Conservation (phyloP, 306 rosid species). For the Vicia sativa region DNA sequence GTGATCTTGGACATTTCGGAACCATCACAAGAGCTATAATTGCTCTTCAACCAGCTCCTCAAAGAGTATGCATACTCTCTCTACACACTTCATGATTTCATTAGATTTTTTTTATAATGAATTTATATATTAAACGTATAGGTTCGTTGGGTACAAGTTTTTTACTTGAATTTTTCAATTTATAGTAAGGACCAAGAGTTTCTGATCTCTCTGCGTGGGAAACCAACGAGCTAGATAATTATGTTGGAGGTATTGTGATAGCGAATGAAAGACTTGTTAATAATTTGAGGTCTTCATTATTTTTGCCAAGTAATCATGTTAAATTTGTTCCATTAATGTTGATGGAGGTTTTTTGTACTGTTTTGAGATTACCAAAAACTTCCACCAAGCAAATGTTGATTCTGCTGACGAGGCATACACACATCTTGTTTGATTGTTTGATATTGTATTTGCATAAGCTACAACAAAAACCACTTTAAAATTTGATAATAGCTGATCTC, state of each 20-base stretch:
- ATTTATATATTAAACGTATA: constrained; percentile 9
- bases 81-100: too few species aligned
- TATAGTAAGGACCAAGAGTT: constrained; percentile 80
- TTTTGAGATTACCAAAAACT: too few species aligned
- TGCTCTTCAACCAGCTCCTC: constrained; percentile 86
- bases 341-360: too few species aligned
- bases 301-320: constrained; percentile 47
- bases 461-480: too few species aligned
- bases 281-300: constrained; percentile 31
- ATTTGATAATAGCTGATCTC: too few species aligned
- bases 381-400: constrained; percentile 51
- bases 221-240: constrained; percentile 54
- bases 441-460: too few species aligned
- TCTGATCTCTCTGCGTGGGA: constrained; percentile 80
- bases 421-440: too few species aligned
- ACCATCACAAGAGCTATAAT: constrained; percentile 91
- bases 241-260: constrained; percentile 92
- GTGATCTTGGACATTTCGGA: constrained; percentile 98
- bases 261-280: constrained; percentile 88
- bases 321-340: too few species aligned
- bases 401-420: constrained; percentile 61
- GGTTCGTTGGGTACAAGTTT: constrained; percentile 93
- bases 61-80: constrained; percentile 52
- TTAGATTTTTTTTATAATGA: background rate
- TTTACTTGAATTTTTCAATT: constrained; percentile 71